Percentiles rank a stretch among this genome's conserved stretches.
These are phyloP conservation scores for Annulohypoxylon stygium DNA, from an alignment of 495 filamentous ascomycete genomes.

Conservation along the genomic window DNA sequence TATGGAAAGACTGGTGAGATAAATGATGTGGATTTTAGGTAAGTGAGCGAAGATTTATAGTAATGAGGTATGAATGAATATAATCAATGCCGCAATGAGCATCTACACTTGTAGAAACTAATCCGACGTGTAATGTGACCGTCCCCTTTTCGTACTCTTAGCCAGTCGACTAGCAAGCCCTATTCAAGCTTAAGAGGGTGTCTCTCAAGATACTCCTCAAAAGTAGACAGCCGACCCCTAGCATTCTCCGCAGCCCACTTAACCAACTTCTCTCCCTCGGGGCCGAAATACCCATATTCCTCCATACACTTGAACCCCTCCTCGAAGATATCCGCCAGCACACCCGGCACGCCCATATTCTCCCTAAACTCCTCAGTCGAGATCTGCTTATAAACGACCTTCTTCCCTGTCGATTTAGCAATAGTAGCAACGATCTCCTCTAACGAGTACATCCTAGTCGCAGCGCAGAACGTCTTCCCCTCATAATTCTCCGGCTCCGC, in stretches of 20 bases:
- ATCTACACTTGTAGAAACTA: not conserved
- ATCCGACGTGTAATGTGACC: not conserved
- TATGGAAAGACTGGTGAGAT: constrained; percentile 49
- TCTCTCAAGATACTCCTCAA: constrained; percentile 61
- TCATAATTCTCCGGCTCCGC: constrained; percentile 64
- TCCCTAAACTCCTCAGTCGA: constrained; percentile 54
- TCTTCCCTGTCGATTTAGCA: constrained; percentile 61
- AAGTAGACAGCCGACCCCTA: constrained; percentile 56
- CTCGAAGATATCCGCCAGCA: constrained; percentile 48
- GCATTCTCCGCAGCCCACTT: constrained; percentile 55
- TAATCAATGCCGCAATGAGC: not conserved
- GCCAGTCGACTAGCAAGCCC: not conserved
- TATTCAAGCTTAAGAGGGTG: constrained; percentile 36
- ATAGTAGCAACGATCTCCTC: constrained; percentile 56
- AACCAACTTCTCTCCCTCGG: constrained; percentile 55
- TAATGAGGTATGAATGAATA: not conserved
- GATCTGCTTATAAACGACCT: constrained; percentile 60
- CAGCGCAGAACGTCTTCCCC: constrained; percentile 60
- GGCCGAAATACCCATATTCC: constrained; percentile 64
- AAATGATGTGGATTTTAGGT: not conserved
- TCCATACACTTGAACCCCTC: constrained; percentile 56
- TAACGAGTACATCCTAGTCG: constrained; percentile 54
- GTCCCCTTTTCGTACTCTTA: not conserved
- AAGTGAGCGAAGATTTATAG: not conserved
- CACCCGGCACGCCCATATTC: constrained; percentile 43